phyloP scores from a whole-genome alignment of 805 yeast species.

The Saturnispora galanensis region DNA sequence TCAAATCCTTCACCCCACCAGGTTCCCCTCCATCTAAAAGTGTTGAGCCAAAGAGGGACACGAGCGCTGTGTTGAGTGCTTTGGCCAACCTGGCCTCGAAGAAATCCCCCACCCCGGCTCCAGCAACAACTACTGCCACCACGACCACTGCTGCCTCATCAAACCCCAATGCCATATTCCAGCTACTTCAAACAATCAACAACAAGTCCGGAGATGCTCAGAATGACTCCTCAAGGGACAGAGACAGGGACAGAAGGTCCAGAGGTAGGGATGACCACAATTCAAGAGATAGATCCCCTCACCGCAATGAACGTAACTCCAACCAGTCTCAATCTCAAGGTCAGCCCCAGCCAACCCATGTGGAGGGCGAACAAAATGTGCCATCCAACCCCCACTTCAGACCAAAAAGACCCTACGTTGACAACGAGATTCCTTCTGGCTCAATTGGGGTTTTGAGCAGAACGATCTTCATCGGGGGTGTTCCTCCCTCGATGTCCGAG shows the following conservation, averaged over 20 bases:
- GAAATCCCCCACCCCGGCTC: constrained; percentile 27
- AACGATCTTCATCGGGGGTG: constrained; percentile 91
- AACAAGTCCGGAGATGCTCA: constrained; percentile 12
- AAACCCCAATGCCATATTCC: constrained; percentile 37
- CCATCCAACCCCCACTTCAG: constrained; percentile 71
- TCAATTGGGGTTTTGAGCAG: constrained; percentile 77
- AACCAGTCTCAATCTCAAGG: no score
- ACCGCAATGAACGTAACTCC: constrained; percentile 13
- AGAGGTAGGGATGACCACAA: constrained; percentile 30
- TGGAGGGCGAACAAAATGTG: constrained; percentile 50
- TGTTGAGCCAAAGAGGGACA: constrained; percentile 29
- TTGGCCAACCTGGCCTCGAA: constrained; percentile 51
- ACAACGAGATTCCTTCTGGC: constrained; percentile 64
- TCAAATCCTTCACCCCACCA: constrained; percentile 61
- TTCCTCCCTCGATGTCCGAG: constrained; percentile 76
- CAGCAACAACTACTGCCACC: constrained; percentile 24
- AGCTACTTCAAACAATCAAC: constrained; percentile 44
- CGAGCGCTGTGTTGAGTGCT: constrained; percentile 61
- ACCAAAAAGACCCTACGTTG: constrained; percentile 63
- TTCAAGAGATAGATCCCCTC: constrained; percentile 44
- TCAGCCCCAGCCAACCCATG: constrained; percentile 24
- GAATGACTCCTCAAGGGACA: constrained; percentile 17
- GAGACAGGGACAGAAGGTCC: constrained; percentile 22
- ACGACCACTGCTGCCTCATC: constrained; percentile 14
- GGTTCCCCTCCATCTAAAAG: constrained; percentile 45